Conservation (phyloP, 2,329 filamentous ascomycete species). For the Claviceps maximensis region DNA sequence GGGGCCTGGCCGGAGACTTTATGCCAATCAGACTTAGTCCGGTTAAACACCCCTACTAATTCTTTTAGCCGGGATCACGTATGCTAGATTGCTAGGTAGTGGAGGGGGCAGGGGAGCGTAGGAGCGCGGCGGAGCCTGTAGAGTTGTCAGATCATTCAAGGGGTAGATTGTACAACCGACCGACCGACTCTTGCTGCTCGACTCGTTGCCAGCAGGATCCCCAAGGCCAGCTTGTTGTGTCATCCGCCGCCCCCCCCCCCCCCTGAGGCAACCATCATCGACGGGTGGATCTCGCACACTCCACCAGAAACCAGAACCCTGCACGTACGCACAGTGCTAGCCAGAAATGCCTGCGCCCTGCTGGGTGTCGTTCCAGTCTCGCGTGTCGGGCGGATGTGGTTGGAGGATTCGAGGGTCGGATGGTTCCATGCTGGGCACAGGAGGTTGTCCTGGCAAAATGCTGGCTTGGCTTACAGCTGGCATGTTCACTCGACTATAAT, state of each 20-base stretch:
- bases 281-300: background rate
- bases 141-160: too few species aligned
- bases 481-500: slow-evolving; percentile 5
- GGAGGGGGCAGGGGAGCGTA: too few species aligned
- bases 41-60: too few species aligned
- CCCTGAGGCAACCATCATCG: background rate
- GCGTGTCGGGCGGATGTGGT: background rate
- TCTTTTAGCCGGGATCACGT: too few species aligned
- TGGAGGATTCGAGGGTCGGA: background rate
- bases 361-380: background rate
- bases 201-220: background rate
- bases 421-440: background rate
- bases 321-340: background rate
- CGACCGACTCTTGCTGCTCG: background rate
- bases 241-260: background rate
- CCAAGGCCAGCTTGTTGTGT: background rate
- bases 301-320: background rate
- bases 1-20: too few species aligned
- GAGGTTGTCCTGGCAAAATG: background rate
- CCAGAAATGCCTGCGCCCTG: background rate
- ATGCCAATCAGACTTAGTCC: too few species aligned
- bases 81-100: too few species aligned
- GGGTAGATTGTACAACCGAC: too few species aligned
- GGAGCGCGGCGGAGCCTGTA: too few species aligned
- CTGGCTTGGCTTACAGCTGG: background rate